These are phyloP conservation scores for Hypoxylon sp. DNA, from an alignment of 2,329 filamentous ascomycete species.

Conservation along the genomic window DNA sequence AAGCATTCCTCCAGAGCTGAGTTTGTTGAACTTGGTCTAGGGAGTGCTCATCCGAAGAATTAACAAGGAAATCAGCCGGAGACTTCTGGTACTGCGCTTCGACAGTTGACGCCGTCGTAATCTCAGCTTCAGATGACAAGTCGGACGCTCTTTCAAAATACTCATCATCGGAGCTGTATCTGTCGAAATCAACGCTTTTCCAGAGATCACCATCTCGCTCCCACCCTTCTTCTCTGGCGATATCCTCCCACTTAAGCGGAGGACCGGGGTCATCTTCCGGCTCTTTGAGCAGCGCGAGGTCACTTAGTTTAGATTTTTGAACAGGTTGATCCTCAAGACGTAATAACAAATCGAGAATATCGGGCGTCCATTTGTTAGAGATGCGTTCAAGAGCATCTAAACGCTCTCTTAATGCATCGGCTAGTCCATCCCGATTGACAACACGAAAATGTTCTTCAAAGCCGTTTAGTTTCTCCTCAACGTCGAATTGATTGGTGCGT, in stretches of 20 bases:
- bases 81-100: slow-evolving; percentile 51
- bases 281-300: slow-evolving; percentile 70
- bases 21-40: slow-evolving; percentile 59
- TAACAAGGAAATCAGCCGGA: slow-evolving; percentile 57
- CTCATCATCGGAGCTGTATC: slow-evolving; percentile 76
- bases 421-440: slow-evolving; percentile 82
- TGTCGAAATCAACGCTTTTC: slow-evolving; percentile 76
- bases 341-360: slow-evolving; percentile 83
- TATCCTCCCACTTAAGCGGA: slow-evolving; percentile 81
- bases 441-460: slow-evolving; percentile 90
- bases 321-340: slow-evolving; percentile 86
- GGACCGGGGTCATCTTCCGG: slow-evolving; percentile 62
- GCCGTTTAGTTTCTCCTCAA: slow-evolving; percentile 75
- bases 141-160: slow-evolving; percentile 58
- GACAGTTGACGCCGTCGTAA: slow-evolving; percentile 57
- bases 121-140: slow-evolving; percentile 54
- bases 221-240: slow-evolving; percentile 82
- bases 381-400: slow-evolving; percentile 70
- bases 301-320: slow-evolving; percentile 75
- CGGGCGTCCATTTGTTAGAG: slow-evolving; percentile 79
- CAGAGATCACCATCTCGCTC: slow-evolving; percentile 77
- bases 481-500: slow-evolving; percentile 82
- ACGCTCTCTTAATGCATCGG: slow-evolving; percentile 75
- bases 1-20: slow-evolving; percentile 63
- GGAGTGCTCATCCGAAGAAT: slow-evolving; percentile 54